These are phyloP conservation scores for Ophiosphaerella narmari DNA, from an alignment of 2,329 filamentous ascomycete genomes.

Conservation along the genomic window DNA sequence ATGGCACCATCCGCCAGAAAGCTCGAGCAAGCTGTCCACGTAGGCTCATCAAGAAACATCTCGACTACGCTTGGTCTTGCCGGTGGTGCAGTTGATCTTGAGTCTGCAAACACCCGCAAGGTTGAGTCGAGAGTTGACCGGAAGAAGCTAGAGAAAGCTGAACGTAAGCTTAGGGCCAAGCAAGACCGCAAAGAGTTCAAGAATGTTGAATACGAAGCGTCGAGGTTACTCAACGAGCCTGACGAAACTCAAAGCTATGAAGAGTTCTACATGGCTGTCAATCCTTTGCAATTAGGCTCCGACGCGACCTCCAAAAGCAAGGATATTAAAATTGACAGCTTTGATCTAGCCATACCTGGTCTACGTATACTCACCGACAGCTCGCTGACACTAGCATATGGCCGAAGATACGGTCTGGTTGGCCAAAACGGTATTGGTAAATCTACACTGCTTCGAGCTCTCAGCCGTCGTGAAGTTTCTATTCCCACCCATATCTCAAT, in stretches of 20 bases:
- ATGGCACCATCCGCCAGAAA: conserved; percentile 78
- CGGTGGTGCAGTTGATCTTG: conserved; percentile 83
- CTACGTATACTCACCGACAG: conserved; percentile 89
- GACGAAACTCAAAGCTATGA: conserved; percentile 91
- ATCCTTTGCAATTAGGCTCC: conserved; percentile 84
- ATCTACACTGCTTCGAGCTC: conserved; percentile 85
- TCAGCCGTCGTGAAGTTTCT: conserved; percentile 89
- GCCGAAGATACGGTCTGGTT: conserved; percentile 92
- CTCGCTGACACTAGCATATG: conserved; percentile 85
- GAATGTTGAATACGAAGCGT: conserved; percentile 97
- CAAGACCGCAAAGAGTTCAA: conserved; percentile 99
- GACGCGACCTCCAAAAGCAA: conserved; percentile 81
- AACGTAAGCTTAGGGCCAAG: conserved; percentile 96
- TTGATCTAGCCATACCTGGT: conserved; percentile 91
- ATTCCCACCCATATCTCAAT: conserved; percentile 98
- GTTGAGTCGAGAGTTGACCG: conserved; percentile 96
- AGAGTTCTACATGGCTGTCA: conserved; percentile 99
- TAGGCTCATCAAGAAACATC: conserved; percentile 91
- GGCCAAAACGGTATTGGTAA: conserved; percentile 96
- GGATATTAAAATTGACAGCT: conserved; percentile 96
- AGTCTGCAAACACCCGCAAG: conserved; percentile 89
- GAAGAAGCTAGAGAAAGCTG: conserved; percentile 99
- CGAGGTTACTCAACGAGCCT: conserved; percentile 80
- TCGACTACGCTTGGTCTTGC: conserved; percentile 92
- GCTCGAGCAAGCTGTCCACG: conserved; percentile 92